Evolutionary conservation across 441 rosid genomes (phyloP).

Genomic region (Erysimum cheiri): DNA sequence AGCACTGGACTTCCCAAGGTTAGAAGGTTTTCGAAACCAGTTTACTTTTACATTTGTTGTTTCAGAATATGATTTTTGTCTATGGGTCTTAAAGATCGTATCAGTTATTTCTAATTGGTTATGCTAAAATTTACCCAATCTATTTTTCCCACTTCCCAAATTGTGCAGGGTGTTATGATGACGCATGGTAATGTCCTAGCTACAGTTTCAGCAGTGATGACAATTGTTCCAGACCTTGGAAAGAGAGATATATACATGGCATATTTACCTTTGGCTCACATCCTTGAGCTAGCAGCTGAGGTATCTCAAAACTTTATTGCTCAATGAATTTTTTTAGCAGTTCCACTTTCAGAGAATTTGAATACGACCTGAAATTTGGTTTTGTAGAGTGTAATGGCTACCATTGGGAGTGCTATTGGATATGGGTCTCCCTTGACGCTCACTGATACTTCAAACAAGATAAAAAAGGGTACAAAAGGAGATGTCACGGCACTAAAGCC

Average conservation of each 20-base stretch:
- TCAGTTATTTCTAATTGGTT: background rate
- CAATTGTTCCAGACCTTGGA: constrained; percentile 87
- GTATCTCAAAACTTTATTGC: constrained; percentile 45
- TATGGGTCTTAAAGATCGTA: constrained; percentile 3
- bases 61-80: background rate
- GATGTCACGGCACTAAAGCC: constrained; percentile 86
- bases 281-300: constrained; percentile 98
- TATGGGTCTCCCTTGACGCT: constrained; percentile 96
- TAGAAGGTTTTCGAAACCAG: constrained; percentile 36
- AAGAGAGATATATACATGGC: constrained; percentile 88
- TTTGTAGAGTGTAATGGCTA: constrained; percentile 74
- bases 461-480: constrained; percentile 88
- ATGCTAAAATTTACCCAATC: constrained; percentile 19
- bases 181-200: constrained; percentile 96
- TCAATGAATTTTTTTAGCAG: constrained; percentile 15
- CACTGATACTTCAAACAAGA: constrained; percentile 93
- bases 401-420: constrained; percentile 92
- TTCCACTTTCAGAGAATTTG: constrained; percentile 17
- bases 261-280: constrained; percentile 92
- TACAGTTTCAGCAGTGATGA: constrained; percentile 89
- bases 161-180: constrained; percentile 96
- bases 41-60: constrained; percentile 11
- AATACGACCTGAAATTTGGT: constrained; percentile 22
- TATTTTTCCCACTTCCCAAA: constrained; percentile 25
- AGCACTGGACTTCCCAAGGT: constrained; percentile 98